Evolutionary conservation across 176 grass and related monocot genomes (phyloP).

Genomic region (Elymus sibiricus): DNA sequence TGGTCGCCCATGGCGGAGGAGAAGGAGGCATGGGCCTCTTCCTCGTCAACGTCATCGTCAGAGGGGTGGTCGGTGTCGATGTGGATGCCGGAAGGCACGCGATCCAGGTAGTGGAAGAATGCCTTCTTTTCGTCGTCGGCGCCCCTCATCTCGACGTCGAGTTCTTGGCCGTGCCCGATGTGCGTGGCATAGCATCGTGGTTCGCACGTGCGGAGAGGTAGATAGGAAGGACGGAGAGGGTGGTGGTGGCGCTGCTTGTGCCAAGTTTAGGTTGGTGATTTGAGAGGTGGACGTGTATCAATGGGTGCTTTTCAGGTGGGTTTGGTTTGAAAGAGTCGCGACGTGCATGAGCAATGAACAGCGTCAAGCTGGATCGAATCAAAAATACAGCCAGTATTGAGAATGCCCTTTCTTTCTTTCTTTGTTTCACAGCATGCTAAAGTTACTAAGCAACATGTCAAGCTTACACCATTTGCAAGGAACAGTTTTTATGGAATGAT

Average conservation of each 20-base stretch:
- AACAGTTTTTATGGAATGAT: too few relatives aligned
- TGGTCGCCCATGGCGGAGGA: constrained; percentile 53
- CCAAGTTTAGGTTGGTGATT: too few relatives aligned
- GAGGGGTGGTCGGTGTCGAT: constrained; percentile 65
- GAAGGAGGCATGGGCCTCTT: constrained; percentile 73
- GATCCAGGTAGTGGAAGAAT: constrained; percentile 84
- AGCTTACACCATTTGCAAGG: too few relatives aligned
- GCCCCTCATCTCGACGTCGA: constrained; percentile 40
- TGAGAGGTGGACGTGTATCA: too few relatives aligned
- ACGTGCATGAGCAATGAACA: too few relatives aligned
- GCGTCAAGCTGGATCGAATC: too few relatives aligned
- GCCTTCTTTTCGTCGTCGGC: constrained; percentile 29
- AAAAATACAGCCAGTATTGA: too few relatives aligned
- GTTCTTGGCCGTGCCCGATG: constrained; percentile 13
- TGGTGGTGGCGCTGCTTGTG: constrained; percentile 14
- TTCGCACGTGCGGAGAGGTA: constrained; percentile 12
- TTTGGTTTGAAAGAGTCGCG: too few relatives aligned
- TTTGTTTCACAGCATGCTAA: too few relatives aligned
- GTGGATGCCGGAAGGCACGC: constrained; percentile 69
- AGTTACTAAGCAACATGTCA: too few relatives aligned
- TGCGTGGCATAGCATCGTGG: constrained; percentile 23
- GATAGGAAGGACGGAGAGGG: neutral
- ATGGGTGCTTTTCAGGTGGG: too few relatives aligned
- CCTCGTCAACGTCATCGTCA: constrained; percentile 55
- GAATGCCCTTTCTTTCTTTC: too few relatives aligned